Percentiles rank a stretch among this genome's conserved stretches.
Evolutionary conservation across 1,284 basidiomycete genomes (phyloP).

Genomic region (Cutaneotrichosporon mucoides): DNA sequence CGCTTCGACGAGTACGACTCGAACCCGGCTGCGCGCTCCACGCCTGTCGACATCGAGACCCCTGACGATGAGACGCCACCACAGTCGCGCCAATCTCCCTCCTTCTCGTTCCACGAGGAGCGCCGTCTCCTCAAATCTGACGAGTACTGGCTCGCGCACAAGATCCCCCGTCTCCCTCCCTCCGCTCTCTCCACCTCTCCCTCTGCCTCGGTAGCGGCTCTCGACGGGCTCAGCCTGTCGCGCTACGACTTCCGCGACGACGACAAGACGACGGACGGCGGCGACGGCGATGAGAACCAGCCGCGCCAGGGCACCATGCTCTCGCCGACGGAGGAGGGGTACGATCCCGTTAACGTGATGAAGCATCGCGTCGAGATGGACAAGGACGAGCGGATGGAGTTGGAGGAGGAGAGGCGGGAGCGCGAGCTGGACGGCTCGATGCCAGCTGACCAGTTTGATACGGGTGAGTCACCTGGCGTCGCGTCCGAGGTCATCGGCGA

Average conservation of each 20-base stretch:
- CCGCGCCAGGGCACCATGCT: conserved; percentile 22
- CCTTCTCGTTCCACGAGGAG: conserved; percentile 49
- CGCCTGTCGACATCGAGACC: neutral
- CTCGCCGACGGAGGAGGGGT: conserved; percentile 24
- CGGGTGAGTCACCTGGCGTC: conserved; percentile 19
- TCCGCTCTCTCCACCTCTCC: conserved; percentile 21
- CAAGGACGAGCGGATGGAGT: conserved; percentile 37
- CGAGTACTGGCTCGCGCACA: conserved; percentile 47
- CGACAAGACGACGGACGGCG: conserved; percentile 1
- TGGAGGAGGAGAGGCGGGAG: conserved; percentile 41
- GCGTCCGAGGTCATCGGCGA: neutral
- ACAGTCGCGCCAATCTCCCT: conserved; percentile 34
- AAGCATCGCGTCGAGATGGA: conserved; percentile 32
- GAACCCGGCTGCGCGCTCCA: neutral
- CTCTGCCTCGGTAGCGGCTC: neutral
- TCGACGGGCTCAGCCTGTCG: neutral
- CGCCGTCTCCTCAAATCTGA: conserved; percentile 43
- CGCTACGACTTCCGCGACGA: neutral
- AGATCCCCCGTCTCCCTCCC: conserved; percentile 41
- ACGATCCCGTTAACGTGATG: conserved; percentile 24
- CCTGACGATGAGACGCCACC: conserved; percentile 13
- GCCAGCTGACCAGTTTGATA: conserved; percentile 11
- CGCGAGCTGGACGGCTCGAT: conserved; percentile 13
- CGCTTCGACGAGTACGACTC: neutral
- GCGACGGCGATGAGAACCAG: conserved; percentile 2